A percentile compares a stretch with the other conserved stretches of the same genome.
These are phyloP conservation scores for Beauveria pseudobassiana DNA, from an alignment of 2,329 filamentous ascomycete species.

Conservation along the genomic window DNA sequence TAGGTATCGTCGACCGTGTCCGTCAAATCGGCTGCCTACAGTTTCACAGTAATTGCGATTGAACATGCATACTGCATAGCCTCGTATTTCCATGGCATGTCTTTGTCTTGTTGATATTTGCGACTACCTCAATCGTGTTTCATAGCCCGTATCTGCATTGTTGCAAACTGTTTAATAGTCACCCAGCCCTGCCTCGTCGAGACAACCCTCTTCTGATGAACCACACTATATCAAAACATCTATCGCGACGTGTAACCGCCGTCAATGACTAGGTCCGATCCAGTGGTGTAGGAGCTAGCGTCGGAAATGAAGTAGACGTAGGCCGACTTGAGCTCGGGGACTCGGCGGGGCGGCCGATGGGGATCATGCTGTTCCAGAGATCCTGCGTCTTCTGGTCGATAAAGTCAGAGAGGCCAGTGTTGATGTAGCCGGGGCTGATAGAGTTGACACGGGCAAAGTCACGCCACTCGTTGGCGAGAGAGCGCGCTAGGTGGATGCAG, in stretches of 20 bases:
- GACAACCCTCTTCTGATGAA: background rate
- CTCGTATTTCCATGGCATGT: no score
- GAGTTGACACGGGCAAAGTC: conserved; percentile 59
- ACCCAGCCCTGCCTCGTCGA: background rate
- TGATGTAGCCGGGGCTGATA: conserved; percentile 61
- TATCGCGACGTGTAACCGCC: conserved; percentile 55
- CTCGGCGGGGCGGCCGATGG: conserved; percentile 61
- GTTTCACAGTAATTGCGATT: no score
- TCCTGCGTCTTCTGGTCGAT: conserved; percentile 59
- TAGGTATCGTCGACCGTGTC: no score
- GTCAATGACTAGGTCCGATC: conserved; percentile 62
- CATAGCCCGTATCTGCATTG: no score
- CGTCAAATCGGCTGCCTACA: no score
- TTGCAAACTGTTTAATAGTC: no score
- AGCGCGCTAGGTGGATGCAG: conserved; percentile 38
- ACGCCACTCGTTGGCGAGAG: conserved; percentile 58
- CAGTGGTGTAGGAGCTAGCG: conserved; percentile 69
- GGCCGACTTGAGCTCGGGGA: conserved; percentile 67
- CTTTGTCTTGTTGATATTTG: no score
- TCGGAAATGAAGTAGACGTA: conserved; percentile 72
- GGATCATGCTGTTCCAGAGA: conserved; percentile 68
- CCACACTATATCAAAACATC: conserved; percentile 5
- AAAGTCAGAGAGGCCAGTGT: conserved; percentile 60
- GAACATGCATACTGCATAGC: no score
- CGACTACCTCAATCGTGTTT: no score